A percentile compares a stretch with the other conserved stretches of the same genome.
phyloP scores from a whole-genome alignment of 225 moss, liverwort and hornwort species.

The Physcomitrium patens region DNA sequence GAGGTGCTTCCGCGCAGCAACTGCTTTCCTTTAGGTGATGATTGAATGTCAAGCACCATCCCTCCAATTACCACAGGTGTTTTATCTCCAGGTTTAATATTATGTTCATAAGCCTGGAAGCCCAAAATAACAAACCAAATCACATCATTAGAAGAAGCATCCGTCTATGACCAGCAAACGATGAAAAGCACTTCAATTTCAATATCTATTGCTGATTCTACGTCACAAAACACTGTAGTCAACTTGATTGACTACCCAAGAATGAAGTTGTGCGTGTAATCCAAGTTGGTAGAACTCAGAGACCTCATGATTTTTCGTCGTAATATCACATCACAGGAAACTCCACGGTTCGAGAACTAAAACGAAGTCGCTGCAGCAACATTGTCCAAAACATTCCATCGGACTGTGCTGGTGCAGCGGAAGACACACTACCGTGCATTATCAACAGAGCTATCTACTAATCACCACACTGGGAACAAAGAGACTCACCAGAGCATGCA shows the following conservation, averaged over 20 bases:
- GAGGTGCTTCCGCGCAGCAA: constrained; percentile 61
- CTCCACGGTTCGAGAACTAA: background rate
- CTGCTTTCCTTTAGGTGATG: constrained; percentile 46
- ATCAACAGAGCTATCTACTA: background rate
- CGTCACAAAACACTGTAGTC: too few species aligned
- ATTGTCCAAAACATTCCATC: too few species aligned
- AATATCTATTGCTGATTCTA: background rate
- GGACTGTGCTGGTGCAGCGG: background rate
- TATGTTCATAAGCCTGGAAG: constrained; percentile 31
- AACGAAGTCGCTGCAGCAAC: too few species aligned
- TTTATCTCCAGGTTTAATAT: constrained; percentile 35
- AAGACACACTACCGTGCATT: background rate
- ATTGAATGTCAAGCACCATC: constrained; percentile 70
- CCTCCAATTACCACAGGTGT: constrained; percentile 65
- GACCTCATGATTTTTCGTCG: too few species aligned
- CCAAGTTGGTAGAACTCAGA: too few species aligned
- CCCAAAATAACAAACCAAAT: constrained; percentile 18
- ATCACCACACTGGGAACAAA: background rate
- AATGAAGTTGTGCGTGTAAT: too few species aligned
- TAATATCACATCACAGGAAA: background rate
- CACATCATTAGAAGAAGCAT: constrained; percentile 14
- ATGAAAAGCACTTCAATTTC: background rate
- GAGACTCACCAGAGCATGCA: constrained; percentile 53
- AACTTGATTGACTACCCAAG: too few species aligned
- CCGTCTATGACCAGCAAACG: background rate